Evolutionary conservation across 2,329 filamentous ascomycete species (phyloP), one percentile per base, ranked within the genome.

Genomic region (Trichothecium sympodiale): DNA sequence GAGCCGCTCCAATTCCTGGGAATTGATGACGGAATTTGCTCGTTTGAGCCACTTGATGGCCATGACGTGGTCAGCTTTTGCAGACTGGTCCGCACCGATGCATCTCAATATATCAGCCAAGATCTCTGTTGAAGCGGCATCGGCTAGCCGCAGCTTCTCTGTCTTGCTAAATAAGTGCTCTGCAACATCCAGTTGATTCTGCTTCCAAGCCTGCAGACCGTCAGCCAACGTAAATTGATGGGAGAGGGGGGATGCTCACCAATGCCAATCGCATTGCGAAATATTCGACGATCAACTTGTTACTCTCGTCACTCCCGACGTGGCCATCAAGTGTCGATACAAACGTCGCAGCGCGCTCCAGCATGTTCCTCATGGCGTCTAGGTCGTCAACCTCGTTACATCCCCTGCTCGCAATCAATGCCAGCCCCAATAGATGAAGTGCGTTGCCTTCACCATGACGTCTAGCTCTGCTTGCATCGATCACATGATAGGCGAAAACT

Each of bases 1-100:
- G 4, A 81, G 55, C 14, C 60, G 55, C 16, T 77, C 71, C 0
- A 74, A 47, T 8, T 71, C 64, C 37, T 75, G 72, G 15, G 50
- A 47, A 34, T 70, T 67, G 17, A 88, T 61, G 18, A 77, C 48
- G 9, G 75, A 61, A 33, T 74, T 65, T 3, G 83, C 77, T 43
- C 83, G 70, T 37, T 79, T 69, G 1, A 94, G 60, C 91, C 89
- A 96, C 47, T 71, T 77, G 2, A 69, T 52, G 1, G 84, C 80
- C 31, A 68, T 51, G 1, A 58, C 47, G 42, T 67, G 67, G 35
- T 81, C 65, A 7, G 64, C 58, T 35, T 68, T 71, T 3, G 51
- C 53, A 3, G 74, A 53, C 12, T 80, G 56, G 12, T 67, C 65
- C 33, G 69, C 75, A 4, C 86, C 86, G 29, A 94, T 82, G 40